These are phyloP conservation scores for Setomelanomma holmii DNA, from an alignment of 2,329 filamentous ascomycete species.

Conservation along the genomic window DNA sequence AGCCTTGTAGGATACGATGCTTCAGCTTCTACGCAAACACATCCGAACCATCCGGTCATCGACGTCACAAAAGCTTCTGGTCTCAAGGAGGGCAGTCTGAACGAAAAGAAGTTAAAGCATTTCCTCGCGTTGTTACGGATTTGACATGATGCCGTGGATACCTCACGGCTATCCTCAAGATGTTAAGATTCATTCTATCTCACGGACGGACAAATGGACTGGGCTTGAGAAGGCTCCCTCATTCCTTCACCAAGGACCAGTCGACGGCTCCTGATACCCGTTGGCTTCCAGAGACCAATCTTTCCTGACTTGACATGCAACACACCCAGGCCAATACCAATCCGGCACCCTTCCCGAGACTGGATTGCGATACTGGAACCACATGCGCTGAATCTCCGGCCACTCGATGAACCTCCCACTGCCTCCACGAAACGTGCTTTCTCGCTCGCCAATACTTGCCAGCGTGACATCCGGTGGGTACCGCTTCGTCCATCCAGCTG, in stretches of 20 bases:
- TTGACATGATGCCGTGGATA: no score
- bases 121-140: no score
- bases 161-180: no score
- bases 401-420: slow-evolving; percentile 27
- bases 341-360: slow-evolving; percentile 29
- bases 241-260: slow-evolving; percentile 8
- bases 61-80: not conserved
- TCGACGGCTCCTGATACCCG: slow-evolving; percentile 30
- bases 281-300: slow-evolving; percentile 30
- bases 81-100: not conserved
- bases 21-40: not conserved
- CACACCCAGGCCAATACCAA: slow-evolving; percentile 35
- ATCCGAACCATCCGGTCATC: not conserved
- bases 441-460: slow-evolving; percentile 25
- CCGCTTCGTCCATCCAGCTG: slow-evolving; percentile 27
- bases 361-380: slow-evolving; percentile 31
- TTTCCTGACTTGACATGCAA: slow-evolving; percentile 24
- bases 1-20: not conserved
- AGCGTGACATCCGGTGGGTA: slow-evolving; percentile 33
- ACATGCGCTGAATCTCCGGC: slow-evolving; percentile 36
- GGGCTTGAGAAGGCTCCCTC: no score
- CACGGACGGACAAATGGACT: no score
- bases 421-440: slow-evolving; percentile 29
- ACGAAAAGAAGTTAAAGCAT: no score
- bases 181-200: no score